Evolutionary conservation across 208 protist genomes (phyloP).

Genomic region (Sergeia podlipaevii): DNA sequence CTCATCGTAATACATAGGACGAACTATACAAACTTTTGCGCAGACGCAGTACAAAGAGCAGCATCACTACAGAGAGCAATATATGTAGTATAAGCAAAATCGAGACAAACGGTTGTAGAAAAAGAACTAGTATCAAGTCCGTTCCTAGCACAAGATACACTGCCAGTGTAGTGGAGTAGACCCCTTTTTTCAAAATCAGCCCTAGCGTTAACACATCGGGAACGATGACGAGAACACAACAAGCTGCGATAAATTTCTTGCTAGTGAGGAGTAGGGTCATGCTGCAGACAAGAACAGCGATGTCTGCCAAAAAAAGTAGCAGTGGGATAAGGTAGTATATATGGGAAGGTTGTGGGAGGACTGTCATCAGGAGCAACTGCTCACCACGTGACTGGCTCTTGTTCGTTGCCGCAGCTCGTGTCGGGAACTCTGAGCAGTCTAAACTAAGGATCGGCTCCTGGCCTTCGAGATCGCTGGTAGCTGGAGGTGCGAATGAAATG

Average conservation of each 20-base stretch:
- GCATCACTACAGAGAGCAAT: constrained; percentile 36
- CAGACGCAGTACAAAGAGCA: constrained; percentile 57
- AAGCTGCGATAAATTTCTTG: constrained; percentile 30
- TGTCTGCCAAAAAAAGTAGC: constrained; percentile 50
- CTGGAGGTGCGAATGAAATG: constrained; percentile 37
- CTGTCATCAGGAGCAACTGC: constrained; percentile 38
- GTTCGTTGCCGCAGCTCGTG: background rate
- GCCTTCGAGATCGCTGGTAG: constrained; percentile 1
- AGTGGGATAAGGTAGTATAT: constrained; percentile 36
- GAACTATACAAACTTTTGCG: constrained; percentile 46
- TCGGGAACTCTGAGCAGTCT: constrained; percentile 18
- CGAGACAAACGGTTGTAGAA: constrained; percentile 51
- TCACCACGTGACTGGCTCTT: constrained; percentile 7
- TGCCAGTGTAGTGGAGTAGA: constrained; percentile 38
- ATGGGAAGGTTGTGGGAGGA: constrained; percentile 34
- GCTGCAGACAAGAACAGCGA: constrained; percentile 41
- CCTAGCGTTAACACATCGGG: constrained; percentile 45
- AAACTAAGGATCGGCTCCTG: constrained; percentile 19
- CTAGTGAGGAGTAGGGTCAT: constrained; percentile 26
- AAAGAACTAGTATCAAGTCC: constrained; percentile 40
- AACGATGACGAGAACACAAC: constrained; percentile 35
- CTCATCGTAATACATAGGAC: constrained; percentile 39
- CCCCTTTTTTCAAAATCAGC: constrained; percentile 42
- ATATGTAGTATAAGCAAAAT: constrained; percentile 63
- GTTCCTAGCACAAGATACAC: constrained; percentile 64